Conservation (phyloP, 306 rosid genomes). For the Acacia melanoxylon region DNA sequence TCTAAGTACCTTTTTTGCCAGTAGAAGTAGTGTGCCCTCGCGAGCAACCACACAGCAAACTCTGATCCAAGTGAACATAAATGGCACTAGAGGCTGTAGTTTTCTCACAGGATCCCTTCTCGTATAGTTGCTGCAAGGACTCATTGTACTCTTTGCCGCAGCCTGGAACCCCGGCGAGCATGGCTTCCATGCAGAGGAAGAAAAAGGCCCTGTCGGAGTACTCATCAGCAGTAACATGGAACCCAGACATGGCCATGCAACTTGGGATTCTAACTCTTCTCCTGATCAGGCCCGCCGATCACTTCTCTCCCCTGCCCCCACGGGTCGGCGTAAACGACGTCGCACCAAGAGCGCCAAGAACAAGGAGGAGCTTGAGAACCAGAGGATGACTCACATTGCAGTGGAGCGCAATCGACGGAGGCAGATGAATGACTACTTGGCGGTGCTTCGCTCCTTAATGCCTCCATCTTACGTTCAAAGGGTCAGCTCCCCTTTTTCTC, state of each 20-base stretch:
- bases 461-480: conserved; percentile 80
- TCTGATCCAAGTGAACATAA: not conserved
- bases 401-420: conserved; percentile 90
- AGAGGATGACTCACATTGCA: conserved; percentile 89
- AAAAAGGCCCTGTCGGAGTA: not conserved
- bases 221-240: conserved; percentile 30
- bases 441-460: conserved; percentile 77
- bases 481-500: conserved; percentile 42
- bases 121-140: conserved; percentile 33
- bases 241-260: conserved; percentile 18
- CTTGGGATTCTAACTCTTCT: conserved; percentile 39
- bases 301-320: not conserved
- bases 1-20: not conserved
- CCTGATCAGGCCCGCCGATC: conserved; percentile 22
- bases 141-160: conserved; percentile 23
- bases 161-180: conserved; percentile 13
- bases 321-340: conserved; percentile 56
- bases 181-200: conserved; percentile 25
- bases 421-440: conserved; percentile 86
- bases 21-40: not conserved
- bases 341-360: conserved; percentile 57
- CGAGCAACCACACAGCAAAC: not conserved
- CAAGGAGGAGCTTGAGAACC: conserved; percentile 78
- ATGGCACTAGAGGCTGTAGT: conserved; percentile 50
- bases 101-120: conserved; percentile 40